Evolutionary conservation across 345 rosid species (phyloP).

Genomic region (Populus ilicifolia): DNA sequence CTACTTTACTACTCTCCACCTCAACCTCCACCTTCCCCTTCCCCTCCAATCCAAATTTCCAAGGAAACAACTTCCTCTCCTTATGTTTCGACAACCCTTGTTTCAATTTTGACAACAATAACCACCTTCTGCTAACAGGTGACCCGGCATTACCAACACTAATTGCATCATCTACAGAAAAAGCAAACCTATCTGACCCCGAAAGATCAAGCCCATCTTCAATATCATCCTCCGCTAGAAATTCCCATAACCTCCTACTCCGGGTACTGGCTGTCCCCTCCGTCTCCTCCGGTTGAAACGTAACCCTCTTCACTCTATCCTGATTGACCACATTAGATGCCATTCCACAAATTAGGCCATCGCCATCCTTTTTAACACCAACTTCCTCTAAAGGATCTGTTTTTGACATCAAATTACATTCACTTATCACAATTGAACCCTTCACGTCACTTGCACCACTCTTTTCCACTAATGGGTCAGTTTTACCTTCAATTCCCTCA

Average conservation of each 20-base stretch:
- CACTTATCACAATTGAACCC: constrained; percentile 8
- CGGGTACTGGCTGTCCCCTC: constrained; percentile 49
- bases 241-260: constrained; percentile 61
- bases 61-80: constrained; percentile 68
- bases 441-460: constrained; percentile 9
- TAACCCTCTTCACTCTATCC: constrained; percentile 43
- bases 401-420: constrained; percentile 1
- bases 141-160: constrained; percentile 52
- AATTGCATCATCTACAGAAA: constrained; percentile 82
- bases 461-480: constrained; percentile 18
- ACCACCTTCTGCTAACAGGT: constrained; percentile 73
- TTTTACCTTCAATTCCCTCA: constrained; percentile 24
- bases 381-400: constrained; percentile 3
- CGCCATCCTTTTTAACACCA: constrained; percentile 4
- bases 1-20: constrained; percentile 44
- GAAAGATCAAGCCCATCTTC: constrained; percentile 95
- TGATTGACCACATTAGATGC: neutral
- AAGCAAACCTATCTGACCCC: constrained; percentile 88
- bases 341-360: neutral
- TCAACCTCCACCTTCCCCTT: constrained; percentile 41
- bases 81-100: constrained; percentile 69
- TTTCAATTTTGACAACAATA: constrained; percentile 73
- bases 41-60: constrained; percentile 75
- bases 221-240: constrained; percentile 70
- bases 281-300: constrained; percentile 52